These are phyloP conservation scores for Daedaleopsis sinensis DNA, from an alignment of 768 basidiomycete genomes.

Conservation along the genomic window DNA sequence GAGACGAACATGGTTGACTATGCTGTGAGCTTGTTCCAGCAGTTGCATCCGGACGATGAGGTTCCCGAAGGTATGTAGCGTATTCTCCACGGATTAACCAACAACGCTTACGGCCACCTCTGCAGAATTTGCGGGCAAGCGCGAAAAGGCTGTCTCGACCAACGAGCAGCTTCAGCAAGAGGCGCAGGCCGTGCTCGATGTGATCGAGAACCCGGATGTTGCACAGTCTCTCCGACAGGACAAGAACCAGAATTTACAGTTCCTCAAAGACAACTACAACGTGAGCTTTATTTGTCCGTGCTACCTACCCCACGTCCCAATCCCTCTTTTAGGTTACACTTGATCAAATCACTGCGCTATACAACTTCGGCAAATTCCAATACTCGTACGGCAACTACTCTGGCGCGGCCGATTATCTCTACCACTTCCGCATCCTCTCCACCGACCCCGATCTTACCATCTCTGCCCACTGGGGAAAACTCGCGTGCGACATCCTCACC, in stretches of 20 bases:
- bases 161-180: conserved; percentile 86
- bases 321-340: conserved; percentile 70
- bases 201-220: conserved; percentile 96
- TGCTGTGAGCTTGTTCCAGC: conserved; percentile 76
- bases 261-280: conserved; percentile 87
- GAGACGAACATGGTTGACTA: conserved; percentile 99
- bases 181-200: conserved; percentile 91
- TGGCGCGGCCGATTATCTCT: conserved; percentile 95
- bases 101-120: not conserved
- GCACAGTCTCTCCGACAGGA: conserved; percentile 94
- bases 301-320: not conserved
- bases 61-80: conserved; percentile 62
- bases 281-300: not conserved
- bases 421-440: conserved; percentile 97
- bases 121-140: conserved; percentile 82
- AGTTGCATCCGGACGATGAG: conserved; percentile 73
- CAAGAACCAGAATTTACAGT: conserved; percentile 94
- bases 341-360: conserved; percentile 93
- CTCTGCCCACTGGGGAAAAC: conserved; percentile 98
- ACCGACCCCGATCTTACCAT: conserved; percentile 92
- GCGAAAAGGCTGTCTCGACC: conserved; percentile 79
- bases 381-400: conserved; percentile 98
- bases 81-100: not conserved
- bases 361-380: conserved; percentile 98
- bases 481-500: conserved; percentile 93